Conservation (phyloP, 1,139 yeast species). For the Sugiyamaella paludigena region DNA sequence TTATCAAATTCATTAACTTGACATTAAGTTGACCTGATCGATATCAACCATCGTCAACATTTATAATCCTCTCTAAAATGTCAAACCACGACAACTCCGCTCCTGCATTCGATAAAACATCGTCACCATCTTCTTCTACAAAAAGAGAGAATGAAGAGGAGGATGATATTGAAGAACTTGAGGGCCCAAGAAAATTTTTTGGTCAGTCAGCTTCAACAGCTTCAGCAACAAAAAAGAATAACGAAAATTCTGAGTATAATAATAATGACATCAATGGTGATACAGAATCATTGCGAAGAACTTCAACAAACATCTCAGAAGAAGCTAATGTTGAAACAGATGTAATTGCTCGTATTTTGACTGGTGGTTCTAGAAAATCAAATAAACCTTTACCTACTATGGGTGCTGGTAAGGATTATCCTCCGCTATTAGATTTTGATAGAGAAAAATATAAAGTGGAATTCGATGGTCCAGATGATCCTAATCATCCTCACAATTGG, state of each 20-base stretch:
- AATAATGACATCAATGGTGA: conserved; percentile 1
- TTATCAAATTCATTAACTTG: no score
- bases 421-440: conserved; percentile 46
- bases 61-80: not conserved
- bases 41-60: no score
- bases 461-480: conserved; percentile 53
- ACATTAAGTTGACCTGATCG: no score
- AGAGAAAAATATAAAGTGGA: conserved; percentile 49
- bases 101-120: not conserved
- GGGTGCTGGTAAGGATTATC: conserved; percentile 52
- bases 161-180: conserved; percentile 1
- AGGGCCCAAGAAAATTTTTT: conserved; percentile 6
- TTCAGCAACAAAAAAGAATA: not conserved
- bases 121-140: not conserved
- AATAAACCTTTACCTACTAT: conserved; percentile 24
- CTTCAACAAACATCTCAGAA: conserved; percentile 4
- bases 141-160: conserved; percentile 4
- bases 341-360: conserved; percentile 18
- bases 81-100: no score
- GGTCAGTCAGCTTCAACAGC: not conserved
- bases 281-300: not conserved
- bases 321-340: conserved; percentile 16
- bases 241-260: not conserved
- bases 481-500: conserved; percentile 52
- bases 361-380: conserved; percentile 20